Evolutionary conservation across 805 yeast species (phyloP), one percentile per base, ranked within the genome.

Genomic region (Komagataella kurtzmanii): DNA sequence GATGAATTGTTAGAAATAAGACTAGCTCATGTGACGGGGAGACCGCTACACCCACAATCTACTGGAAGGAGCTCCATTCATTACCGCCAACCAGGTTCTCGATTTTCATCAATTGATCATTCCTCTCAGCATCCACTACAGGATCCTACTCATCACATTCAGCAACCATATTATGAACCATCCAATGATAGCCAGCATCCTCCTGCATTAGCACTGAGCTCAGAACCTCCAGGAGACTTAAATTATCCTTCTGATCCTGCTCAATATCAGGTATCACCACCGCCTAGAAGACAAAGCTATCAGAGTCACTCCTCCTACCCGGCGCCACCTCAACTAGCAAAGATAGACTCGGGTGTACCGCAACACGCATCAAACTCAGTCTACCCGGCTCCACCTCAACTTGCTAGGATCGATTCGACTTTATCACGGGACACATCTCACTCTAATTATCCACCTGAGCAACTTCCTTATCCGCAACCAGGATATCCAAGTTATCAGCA

Each of bases 1-100:
- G 95, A 88, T 62, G 77, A 76, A 54, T 73, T 85, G 49, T 70
- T 88, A 54, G 95, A 89, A 54, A 67, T 71, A 24, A 65, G 81
- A 61, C 64, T 74, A 55, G 63, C 72, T 59, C 62, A 67, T 53
- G 64, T 77, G 56, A 30, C 40, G 12, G 40, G 40, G 14, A 30
- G 40, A 5, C 40, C 40, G 4, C 14, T 30, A 30, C 40, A 30
- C 4, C 40, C 40, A 30, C 40, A 30, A 30, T 30, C 40, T 8
- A 30, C 40, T 14, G 40, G 40, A 30, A 30, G 40, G 40, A 30
- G 40, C 12, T 30, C 40, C 14, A 30, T 30, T 6, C 40, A 30
- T 30, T 30, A 8, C 14, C 8, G 40, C 2, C 40, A 30, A 3
- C 40, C 40, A 30, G 14, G 40, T 8, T 10, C 40, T 8, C 40